Conservation (phyloP, 805 yeast genomes). For the Barnettozyma populi region DNA sequence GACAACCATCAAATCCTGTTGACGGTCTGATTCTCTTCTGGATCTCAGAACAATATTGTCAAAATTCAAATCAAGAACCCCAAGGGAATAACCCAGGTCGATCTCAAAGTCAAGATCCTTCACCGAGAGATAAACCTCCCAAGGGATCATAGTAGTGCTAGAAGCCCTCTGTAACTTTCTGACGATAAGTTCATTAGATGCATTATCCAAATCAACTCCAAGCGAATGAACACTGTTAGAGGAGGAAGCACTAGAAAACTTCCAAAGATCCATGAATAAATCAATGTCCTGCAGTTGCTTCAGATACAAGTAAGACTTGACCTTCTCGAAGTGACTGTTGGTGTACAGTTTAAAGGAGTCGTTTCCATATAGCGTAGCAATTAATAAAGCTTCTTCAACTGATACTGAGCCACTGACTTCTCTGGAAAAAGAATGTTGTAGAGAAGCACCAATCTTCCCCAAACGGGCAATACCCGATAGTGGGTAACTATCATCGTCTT, state of each 20-base stretch:
- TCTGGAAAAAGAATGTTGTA: constrained; percentile 88
- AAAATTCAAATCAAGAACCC: constrained; percentile 49
- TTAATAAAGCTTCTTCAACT: constrained; percentile 41
- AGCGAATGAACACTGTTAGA: constrained; percentile 23
- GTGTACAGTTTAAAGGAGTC: constrained; percentile 39
- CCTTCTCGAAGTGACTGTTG: constrained; percentile 48
- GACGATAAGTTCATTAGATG: constrained; percentile 28
- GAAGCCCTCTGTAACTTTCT: constrained; percentile 50
- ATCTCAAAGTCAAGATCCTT: constrained; percentile 48
- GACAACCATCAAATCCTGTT: constrained; percentile 63
- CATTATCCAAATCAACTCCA: not conserved
- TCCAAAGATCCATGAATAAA: constrained; percentile 80
- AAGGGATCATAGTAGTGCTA: constrained; percentile 63
- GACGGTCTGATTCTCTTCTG: constrained; percentile 60
- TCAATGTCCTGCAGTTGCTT: constrained; percentile 86
- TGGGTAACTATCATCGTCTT: constrained; percentile 33
- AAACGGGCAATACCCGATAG: constrained; percentile 43
- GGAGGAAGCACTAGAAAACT: constrained; percentile 14
- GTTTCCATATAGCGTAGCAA: constrained; percentile 42
- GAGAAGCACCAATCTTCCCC: constrained; percentile 56
- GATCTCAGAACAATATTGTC: constrained; percentile 66
- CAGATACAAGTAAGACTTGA: constrained; percentile 61
- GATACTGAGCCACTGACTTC: constrained; percentile 74
- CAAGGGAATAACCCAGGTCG: constrained; percentile 82
- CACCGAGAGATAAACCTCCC: constrained; percentile 59